These are phyloP conservation scores for Boletus rubescentipes DNA, from an alignment of 768 basidiomycete genomes.

Conservation along the genomic window DNA sequence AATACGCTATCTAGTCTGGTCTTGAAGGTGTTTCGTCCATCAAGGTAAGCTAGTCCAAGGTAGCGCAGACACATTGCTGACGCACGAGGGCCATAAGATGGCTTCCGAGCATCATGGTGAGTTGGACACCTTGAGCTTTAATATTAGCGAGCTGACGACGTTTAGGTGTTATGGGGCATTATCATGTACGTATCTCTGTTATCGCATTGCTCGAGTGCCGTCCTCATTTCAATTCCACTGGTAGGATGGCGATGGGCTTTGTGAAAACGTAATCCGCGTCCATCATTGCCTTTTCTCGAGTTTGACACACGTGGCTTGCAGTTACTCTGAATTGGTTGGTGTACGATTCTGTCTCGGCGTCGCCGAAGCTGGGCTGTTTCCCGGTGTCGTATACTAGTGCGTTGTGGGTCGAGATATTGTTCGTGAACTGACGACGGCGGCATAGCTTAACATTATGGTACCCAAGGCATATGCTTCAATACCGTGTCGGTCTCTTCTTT, in stretches of 20 bases:
- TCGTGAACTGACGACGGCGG: background rate
- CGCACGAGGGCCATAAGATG: slow-evolving; percentile 37
- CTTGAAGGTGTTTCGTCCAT: slow-evolving; percentile 63
- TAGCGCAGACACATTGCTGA: background rate
- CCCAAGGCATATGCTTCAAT: slow-evolving; percentile 57
- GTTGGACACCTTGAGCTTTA: slow-evolving; percentile 5
- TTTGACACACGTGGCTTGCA: slow-evolving; percentile 22
- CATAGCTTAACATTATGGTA: slow-evolving; percentile 66
- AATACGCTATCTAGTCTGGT: slow-evolving; percentile 29
- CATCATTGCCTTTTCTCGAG: background rate
- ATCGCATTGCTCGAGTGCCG: background rate
- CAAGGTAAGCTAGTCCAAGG: slow-evolving; percentile 39
- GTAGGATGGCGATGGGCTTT: slow-evolving; percentile 65
- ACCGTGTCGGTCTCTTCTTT: slow-evolving; percentile 62
- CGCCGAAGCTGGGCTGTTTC: slow-evolving; percentile 70
- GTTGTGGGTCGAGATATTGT: slow-evolving; percentile 10
- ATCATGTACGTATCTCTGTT: slow-evolving; percentile 45
- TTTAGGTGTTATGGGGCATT: slow-evolving; percentile 62
- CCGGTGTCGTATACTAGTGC: slow-evolving; percentile 73
- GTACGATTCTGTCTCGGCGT: slow-evolving; percentile 59
- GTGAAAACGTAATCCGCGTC: slow-evolving; percentile 52
- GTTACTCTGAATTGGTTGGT: slow-evolving; percentile 62
- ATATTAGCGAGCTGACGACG: background rate
- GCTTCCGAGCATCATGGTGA: slow-evolving; percentile 65
- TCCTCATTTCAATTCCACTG: slow-evolving; percentile 22